Conservation (phyloP, 1,139 yeast species). For the Zygotorulaspora mrakii region DNA sequence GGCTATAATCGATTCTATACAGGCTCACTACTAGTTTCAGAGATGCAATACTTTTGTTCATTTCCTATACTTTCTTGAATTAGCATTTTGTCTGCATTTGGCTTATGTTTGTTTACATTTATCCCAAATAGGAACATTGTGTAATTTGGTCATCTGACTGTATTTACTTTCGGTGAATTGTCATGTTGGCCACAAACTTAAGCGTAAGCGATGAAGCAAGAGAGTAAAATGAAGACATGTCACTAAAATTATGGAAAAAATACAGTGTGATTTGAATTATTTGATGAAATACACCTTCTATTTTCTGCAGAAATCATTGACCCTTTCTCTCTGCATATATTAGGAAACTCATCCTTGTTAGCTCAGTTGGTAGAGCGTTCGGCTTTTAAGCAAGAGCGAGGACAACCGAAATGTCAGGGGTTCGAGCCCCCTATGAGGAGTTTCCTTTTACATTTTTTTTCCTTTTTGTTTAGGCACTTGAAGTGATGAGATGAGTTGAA, state of each 20-base stretch:
- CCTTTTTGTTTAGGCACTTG: neutral
- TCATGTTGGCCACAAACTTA: neutral
- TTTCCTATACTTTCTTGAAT: neutral
- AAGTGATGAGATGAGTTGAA: too few relatives aligned
- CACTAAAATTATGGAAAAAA: too few relatives aligned
- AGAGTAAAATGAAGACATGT: too few relatives aligned
- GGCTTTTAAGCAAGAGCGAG: slow-evolving; percentile 36
- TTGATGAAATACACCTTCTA: too few relatives aligned
- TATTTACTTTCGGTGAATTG: neutral
- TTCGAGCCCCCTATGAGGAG: slow-evolving; percentile 42
- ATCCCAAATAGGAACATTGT: slow-evolving; percentile 15
- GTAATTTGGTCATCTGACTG: slow-evolving; percentile 8
- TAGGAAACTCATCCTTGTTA: slow-evolving; percentile 37
- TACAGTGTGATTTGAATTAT: too few relatives aligned
- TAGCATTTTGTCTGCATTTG: slow-evolving; percentile 1
- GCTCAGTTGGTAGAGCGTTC: slow-evolving; percentile 40
- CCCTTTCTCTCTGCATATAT: neutral
- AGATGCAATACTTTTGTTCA: neutral
- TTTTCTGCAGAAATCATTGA: neutral
- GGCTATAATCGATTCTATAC: too few relatives aligned
- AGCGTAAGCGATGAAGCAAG: too few relatives aligned
- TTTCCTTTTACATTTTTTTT: slow-evolving; percentile 20
- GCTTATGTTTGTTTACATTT: slow-evolving; percentile 16
- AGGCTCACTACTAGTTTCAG: too few relatives aligned
- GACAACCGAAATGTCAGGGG: slow-evolving; percentile 40